Evolutionary conservation across 768 basidiomycete species (phyloP).

Genomic region (Leccinellum luteum): DNA sequence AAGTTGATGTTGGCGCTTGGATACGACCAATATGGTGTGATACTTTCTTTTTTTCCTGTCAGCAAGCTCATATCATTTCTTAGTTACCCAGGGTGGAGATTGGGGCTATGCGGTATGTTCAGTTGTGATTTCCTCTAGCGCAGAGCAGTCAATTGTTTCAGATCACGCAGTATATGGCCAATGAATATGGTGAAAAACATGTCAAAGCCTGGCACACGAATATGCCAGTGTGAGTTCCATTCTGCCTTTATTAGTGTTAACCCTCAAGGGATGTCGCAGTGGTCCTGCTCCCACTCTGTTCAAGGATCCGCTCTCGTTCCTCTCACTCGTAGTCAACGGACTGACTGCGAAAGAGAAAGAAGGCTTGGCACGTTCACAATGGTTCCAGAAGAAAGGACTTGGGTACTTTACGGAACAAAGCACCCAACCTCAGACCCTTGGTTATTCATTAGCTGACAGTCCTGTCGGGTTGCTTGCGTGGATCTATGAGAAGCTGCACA

Average conservation of each 20-base stretch:
- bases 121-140: not conserved
- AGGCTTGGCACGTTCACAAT: slow-evolving; percentile 15
- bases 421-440: slow-evolving; percentile 52
- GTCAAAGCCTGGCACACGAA: slow-evolving; percentile 55
- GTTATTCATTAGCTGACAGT: slow-evolving; percentile 55
- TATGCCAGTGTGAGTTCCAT: slow-evolving; percentile 36
- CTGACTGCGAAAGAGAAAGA: slow-evolving; percentile 29
- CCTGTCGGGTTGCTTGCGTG: slow-evolving; percentile 53
- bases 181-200: slow-evolving; percentile 38
- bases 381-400: slow-evolving; percentile 20
- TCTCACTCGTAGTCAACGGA: slow-evolving; percentile 28
- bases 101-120: slow-evolving; percentile 40
- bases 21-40: slow-evolving; percentile 46
- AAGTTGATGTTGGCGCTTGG: slow-evolving; percentile 50
- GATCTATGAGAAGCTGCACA: slow-evolving; percentile 52
- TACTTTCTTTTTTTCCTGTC: not conserved
- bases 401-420: slow-evolving; percentile 34
- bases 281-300: slow-evolving; percentile 20
- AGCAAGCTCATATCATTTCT: not conserved
- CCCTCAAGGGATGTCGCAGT: slow-evolving; percentile 11
- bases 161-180: slow-evolving; percentile 36
- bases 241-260: not conserved
- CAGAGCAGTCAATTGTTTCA: slow-evolving; percentile 9
- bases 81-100: slow-evolving; percentile 51
- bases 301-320: slow-evolving; percentile 26